phyloP scores from a whole-genome alignment of 2,329 filamentous ascomycete genomes.

The Claviceps lovelessii region DNA sequence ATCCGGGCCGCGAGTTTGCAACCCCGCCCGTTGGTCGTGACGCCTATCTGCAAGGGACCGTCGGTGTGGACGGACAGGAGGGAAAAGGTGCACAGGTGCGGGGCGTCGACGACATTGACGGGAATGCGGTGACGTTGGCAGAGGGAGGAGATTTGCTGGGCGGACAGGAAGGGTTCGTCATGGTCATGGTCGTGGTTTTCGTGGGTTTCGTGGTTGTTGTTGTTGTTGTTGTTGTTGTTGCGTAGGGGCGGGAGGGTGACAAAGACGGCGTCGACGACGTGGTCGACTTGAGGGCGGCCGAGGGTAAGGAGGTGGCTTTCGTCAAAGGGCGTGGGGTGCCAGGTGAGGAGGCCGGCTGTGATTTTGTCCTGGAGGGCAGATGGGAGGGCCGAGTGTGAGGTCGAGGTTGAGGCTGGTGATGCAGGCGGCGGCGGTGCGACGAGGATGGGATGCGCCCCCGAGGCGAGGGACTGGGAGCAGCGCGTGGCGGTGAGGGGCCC shows the following conservation, averaged over 20 bases:
- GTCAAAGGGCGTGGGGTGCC: slow-evolving; percentile 51
- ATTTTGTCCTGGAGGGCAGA: slow-evolving; percentile 49
- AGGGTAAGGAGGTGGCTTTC: slow-evolving; percentile 59
- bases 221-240: slow-evolving; percentile 17
- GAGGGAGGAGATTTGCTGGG: slow-evolving; percentile 52
- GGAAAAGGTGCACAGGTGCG: slow-evolving; percentile 75
- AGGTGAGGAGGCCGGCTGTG: slow-evolving; percentile 50
- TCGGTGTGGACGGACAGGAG: slow-evolving; percentile 80
- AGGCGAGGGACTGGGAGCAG: slow-evolving; percentile 63
- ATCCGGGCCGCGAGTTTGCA: slow-evolving; percentile 88
- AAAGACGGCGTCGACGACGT: slow-evolving; percentile 83
- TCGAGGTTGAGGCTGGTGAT: slow-evolving; percentile 29
- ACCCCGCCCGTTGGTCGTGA: slow-evolving; percentile 87
- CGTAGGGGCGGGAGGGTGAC: slow-evolving; percentile 48
- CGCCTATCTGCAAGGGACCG: slow-evolving; percentile 83
- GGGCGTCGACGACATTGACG: slow-evolving; percentile 81
- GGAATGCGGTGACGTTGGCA: slow-evolving; percentile 75
- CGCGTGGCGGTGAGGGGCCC: slow-evolving; percentile 78
- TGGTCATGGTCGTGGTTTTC: too few relatives aligned
- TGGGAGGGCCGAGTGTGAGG: slow-evolving; percentile 38
- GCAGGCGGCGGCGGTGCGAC: slow-evolving; percentile 54
- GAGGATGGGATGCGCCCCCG: slow-evolving; percentile 68
- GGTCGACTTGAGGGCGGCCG: slow-evolving; percentile 64
- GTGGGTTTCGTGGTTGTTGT: too few relatives aligned
- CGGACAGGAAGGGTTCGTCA: slow-evolving; percentile 14